Evolutionary conservation across 306 rosid species (phyloP).

Genomic region (Pyrus bretschneideri): DNA sequence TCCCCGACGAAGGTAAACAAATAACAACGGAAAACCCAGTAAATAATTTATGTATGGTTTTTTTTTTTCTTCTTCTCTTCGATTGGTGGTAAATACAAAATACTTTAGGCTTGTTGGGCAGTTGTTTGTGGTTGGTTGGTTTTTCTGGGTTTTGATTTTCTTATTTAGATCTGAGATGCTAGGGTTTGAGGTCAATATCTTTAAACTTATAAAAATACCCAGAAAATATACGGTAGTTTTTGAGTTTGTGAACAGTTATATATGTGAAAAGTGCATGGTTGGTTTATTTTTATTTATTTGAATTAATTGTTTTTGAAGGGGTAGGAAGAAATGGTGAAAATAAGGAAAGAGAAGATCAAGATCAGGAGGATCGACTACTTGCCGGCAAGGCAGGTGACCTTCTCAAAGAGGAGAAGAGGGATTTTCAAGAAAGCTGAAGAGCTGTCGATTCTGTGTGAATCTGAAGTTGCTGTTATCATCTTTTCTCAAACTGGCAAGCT

Average conservation of each 20-base stretch:
- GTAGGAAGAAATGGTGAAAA: not conserved
- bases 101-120: not conserved
- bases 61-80: not conserved
- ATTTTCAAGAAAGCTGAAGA: slow-evolving; percentile 43
- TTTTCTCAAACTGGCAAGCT: slow-evolving; percentile 46
- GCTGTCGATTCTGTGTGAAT: slow-evolving; percentile 42
- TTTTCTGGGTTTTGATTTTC: not conserved
- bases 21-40: not conserved
- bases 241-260: not conserved
- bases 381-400: slow-evolving; percentile 49
- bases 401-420: slow-evolving; percentile 44
- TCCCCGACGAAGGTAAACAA: not conserved
- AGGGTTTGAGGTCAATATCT: not conserved
- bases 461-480: slow-evolving; percentile 29
- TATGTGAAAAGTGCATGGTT: not conserved
- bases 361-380: slow-evolving; percentile 36
- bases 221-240: not conserved
- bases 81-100: too few species aligned
- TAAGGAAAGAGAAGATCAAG: slow-evolving; percentile 18
- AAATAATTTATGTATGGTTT: not conserved
- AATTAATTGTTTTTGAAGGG: not conserved
- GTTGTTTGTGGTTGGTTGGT: not conserved
- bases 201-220: not conserved
- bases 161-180: not conserved
- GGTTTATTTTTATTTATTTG: not conserved